Conservation (phyloP, 140 eudicot species). For the Erigeron philadelphicus region DNA sequence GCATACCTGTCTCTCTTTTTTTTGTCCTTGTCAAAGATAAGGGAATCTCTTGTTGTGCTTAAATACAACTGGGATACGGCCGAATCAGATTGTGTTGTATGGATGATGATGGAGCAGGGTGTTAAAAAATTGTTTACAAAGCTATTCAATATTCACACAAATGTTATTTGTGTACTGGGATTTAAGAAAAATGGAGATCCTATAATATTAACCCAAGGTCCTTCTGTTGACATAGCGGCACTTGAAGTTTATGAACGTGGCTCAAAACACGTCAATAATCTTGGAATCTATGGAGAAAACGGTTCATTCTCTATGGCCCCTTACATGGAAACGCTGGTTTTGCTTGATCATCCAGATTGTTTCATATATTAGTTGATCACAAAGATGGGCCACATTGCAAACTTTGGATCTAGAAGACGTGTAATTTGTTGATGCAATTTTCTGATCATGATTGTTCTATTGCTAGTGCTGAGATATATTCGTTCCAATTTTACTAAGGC, state of each 20-base stretch:
- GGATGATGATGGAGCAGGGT: neutral
- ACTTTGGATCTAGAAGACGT: no score
- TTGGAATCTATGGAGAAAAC: neutral
- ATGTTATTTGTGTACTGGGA: neutral
- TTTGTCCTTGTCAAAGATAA: neutral
- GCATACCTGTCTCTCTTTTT: neutral
- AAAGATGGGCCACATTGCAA: no score
- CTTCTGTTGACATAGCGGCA: neutral
- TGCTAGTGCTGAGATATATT: no score
- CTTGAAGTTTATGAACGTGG: neutral
- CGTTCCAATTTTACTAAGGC: no score
- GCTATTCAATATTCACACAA: neutral
- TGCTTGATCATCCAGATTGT: neutral
- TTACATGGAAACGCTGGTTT: neutral
- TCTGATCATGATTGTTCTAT: no score
- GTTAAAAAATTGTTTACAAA: neutral
- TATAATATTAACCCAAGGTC: neutral
- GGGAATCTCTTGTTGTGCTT: constrained; percentile 11
- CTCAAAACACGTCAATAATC: neutral
- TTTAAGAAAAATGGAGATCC: neutral
- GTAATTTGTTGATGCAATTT: no score
- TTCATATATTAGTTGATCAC: neutral
- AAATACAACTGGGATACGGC: neutral
- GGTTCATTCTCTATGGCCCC: neutral
- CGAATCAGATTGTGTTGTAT: constrained; percentile 1